phyloP scores from a whole-genome alignment of 345 rosid genomes.

The Balakata baccata region DNA sequence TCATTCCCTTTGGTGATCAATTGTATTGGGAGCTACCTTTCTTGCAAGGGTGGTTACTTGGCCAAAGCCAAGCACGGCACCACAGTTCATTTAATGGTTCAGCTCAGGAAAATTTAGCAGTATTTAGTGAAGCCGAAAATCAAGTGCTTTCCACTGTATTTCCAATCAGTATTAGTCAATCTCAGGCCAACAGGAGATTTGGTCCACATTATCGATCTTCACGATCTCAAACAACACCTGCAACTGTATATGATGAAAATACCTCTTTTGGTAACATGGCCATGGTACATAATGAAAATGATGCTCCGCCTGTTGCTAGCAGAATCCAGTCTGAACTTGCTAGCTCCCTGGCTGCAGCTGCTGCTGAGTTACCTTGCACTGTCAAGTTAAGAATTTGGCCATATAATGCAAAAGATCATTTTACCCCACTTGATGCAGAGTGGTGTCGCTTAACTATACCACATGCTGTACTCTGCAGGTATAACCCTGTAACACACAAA shows the following conservation, averaged over 20 bases:
- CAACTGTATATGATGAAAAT: constrained; percentile 31
- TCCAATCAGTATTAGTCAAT: constrained; percentile 30
- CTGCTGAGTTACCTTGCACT: constrained; percentile 92
- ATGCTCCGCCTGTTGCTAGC: constrained; percentile 51
- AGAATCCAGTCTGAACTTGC: constrained; percentile 71
- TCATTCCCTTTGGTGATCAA: constrained; percentile 49
- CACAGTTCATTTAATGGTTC: constrained; percentile 33
- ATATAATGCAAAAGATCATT: constrained; percentile 67
- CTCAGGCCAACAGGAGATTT: constrained; percentile 45
- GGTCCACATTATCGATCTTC: constrained; percentile 35
- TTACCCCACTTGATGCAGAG: constrained; percentile 50
- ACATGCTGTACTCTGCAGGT: constrained; percentile 96
- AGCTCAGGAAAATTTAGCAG: constrained; percentile 29
- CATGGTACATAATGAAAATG: constrained; percentile 24
- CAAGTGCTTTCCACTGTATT: neutral
- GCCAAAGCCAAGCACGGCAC: constrained; percentile 57
- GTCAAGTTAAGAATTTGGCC: constrained; percentile 89
- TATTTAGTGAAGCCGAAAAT: neutral
- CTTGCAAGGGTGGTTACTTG: constrained; percentile 71
- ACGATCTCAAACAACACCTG: constrained; percentile 26
- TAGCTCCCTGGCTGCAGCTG: constrained; percentile 54
- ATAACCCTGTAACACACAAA: constrained; percentile 8
- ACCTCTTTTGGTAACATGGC: constrained; percentile 27
- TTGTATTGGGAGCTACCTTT: constrained; percentile 63
- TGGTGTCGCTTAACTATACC: constrained; percentile 66